Conservation (phyloP, 2,329 filamentous ascomycete species). For the Aureobasidium uvarum region DNA sequence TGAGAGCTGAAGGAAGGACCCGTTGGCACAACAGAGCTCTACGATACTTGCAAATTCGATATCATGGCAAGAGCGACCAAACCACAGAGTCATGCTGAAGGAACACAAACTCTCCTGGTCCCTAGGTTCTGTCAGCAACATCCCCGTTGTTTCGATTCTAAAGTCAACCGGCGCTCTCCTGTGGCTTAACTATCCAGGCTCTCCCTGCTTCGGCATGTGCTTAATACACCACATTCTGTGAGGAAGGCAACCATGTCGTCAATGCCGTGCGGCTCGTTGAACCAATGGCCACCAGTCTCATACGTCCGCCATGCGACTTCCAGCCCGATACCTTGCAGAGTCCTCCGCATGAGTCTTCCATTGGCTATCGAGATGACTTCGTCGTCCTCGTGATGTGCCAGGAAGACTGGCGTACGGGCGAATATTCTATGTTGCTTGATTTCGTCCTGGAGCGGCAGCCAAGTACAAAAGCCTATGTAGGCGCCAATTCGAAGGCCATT, state of each 20-base stretch:
- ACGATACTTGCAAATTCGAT: too few species aligned
- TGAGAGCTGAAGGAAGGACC: background rate
- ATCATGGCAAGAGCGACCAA: too few species aligned
- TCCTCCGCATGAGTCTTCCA: constrained; percentile 23
- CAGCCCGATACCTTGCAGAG: constrained; percentile 29
- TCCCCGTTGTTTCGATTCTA: background rate
- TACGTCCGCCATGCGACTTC: constrained; percentile 30
- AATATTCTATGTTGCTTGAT: background rate
- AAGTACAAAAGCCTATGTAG: constrained; percentile 22
- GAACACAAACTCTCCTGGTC: too few species aligned
- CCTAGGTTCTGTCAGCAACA: too few species aligned
- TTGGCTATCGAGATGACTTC: constrained; percentile 29
- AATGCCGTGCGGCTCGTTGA: constrained; percentile 32
- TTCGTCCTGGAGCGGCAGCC: constrained; percentile 16
- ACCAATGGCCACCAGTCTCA: constrained; percentile 32
- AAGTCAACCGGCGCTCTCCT: background rate
- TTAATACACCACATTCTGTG: constrained; percentile 1
- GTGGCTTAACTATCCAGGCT: background rate
- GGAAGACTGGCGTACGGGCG: constrained; percentile 31
- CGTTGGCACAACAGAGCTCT: too few species aligned
- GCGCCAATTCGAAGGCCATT: background rate
- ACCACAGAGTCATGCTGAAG: too few species aligned
- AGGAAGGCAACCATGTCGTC: constrained; percentile 31
- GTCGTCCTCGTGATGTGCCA: constrained; percentile 31
- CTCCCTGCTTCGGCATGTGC: background rate